Evolutionary conservation across 371 early-diverging fungal genomes (phyloP), one percentile per base, ranked within the genome.

Genomic region (Lichtheimia corymbifera): DNA sequence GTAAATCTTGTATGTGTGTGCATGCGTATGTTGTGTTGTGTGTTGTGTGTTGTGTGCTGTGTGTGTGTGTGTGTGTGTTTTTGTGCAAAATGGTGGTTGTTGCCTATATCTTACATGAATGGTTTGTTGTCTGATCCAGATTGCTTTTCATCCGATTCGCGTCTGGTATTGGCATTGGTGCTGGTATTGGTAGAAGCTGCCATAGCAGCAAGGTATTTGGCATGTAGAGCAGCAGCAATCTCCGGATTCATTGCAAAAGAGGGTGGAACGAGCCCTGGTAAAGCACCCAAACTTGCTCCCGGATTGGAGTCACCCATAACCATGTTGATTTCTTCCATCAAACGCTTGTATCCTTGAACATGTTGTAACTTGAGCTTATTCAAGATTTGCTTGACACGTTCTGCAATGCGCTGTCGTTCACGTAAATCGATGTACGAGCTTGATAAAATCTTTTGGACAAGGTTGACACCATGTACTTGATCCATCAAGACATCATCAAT

Each of bases 401-500:
- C 93, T n/a, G 93, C 93, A 55, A 96, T 76, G 0, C 85, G 76
- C 7, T 85, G 85, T 63, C 92, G 88, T 59, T 95, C 94, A 2
- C 86, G 82, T 11, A 87, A 72, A 45, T 88, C 90, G 9, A 94
- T 85, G 44, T 91, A 89, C 15, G 85, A 86, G 42, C 94, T 89
- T 4, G 91, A 85, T 25, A 97, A 74, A 42, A 96, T 88, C 76
- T 93, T 93, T 65, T 95, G 93, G 4, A 97, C 76, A 35, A 96
- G 71, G 44, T 90, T 81, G 5, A 95, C 90, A 17, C 97, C 98
- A 65, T 94, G 92, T 4, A 87, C 86, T 62, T 90, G 91, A 68
- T 98, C 97, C 11, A 82, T 74, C 18, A 96, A 67, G 20, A 97
- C 86, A 30, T 93, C 88, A 18, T 91, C 88, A 12, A 96, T 79